Conservation (phyloP, 208 protist species). For the Acanthamoeba triangularis region DNA sequence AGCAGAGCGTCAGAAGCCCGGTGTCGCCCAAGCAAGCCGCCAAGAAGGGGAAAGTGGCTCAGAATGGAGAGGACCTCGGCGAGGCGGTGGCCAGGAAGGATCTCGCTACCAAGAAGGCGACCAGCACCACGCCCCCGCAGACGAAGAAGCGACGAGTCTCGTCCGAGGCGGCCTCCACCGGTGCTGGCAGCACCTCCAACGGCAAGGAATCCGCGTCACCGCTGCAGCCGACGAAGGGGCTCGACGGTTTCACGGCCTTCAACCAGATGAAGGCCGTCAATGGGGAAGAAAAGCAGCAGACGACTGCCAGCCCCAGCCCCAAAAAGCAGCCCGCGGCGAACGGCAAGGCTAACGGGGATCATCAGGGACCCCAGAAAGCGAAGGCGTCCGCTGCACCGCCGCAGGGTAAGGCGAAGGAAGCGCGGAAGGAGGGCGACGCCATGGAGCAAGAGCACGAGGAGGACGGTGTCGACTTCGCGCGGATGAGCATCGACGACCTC, state of each 20-base stretch:
- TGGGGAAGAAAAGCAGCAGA: background rate
- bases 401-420: conserved; percentile 35
- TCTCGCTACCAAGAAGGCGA: background rate
- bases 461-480: background rate
- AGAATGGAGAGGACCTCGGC: background rate
- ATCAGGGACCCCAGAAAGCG: background rate
- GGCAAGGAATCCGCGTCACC: background rate
- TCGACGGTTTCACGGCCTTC: conserved; percentile 35
- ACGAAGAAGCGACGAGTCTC: conserved; percentile 9
- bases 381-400: background rate
- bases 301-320: background rate
- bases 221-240: background rate
- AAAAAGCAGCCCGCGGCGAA: background rate
- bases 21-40: background rate
- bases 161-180: background rate
- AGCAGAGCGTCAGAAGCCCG: background rate
- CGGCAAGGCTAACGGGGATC: background rate
- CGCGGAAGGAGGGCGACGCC: background rate
- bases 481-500: conserved; percentile 50
- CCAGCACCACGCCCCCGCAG: background rate
- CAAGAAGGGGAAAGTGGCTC: background rate
- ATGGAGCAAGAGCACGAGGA: background rate
- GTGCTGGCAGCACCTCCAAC: background rate
- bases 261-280: conserved; percentile 9
- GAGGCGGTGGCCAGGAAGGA: conserved; percentile 1